Evolutionary conservation across 176 grass and related monocot genomes (phyloP).

Genomic region (Chloris gayana): DNA sequence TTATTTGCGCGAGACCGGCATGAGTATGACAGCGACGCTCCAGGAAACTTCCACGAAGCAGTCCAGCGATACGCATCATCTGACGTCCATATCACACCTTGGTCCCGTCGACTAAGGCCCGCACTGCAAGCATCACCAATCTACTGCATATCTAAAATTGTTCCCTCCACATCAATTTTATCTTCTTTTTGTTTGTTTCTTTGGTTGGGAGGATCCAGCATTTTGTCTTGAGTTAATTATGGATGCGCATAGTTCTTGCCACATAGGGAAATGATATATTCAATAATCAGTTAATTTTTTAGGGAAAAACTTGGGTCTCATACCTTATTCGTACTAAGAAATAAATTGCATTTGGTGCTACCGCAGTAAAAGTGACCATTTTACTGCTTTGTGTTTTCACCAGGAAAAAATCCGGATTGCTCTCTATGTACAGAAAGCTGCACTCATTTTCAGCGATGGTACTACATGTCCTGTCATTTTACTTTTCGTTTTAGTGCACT

Average conservation of each 20-base stretch:
- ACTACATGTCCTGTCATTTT: conserved; percentile 17
- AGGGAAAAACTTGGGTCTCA: too few species aligned
- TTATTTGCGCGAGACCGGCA: not conserved
- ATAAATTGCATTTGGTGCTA: not conserved
- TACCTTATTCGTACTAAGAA: not conserved
- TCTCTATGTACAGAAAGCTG: conserved; percentile 76
- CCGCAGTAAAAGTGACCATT: not conserved
- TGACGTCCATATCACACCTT: conserved; percentile 3
- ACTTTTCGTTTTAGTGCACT: not conserved
- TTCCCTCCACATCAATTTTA: not conserved
- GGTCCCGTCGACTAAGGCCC: not conserved
- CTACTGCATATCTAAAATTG: not conserved
- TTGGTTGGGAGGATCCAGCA: too few species aligned
- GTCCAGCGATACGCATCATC: not conserved
- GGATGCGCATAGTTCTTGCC: too few species aligned
- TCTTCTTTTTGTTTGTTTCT: not conserved
- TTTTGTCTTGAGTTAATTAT: not conserved
- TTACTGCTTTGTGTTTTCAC: conserved; percentile 16
- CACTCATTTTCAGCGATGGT: conserved; percentile 74
- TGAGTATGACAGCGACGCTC: conserved; percentile 6
- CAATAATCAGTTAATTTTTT: too few species aligned
- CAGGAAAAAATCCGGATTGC: conserved; percentile 80
- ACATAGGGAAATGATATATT: not conserved
- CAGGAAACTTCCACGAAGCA: conserved; percentile 61
- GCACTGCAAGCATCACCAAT: not conserved